Conservation (phyloP, 179 eudicot species). For the Spinacia oleracea region DNA sequence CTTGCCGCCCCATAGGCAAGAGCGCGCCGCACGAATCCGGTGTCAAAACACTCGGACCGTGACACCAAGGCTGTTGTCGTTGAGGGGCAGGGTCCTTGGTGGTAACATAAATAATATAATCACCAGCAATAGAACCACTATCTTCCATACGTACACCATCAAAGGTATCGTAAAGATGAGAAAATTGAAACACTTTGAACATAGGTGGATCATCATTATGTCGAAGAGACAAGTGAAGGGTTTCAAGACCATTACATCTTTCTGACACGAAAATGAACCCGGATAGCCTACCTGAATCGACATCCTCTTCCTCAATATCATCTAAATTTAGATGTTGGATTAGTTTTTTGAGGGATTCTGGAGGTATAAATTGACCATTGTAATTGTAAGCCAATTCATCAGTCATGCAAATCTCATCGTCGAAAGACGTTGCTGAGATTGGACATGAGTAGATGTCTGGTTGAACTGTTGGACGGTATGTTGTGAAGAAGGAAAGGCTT, state of each 20-base stretch:
- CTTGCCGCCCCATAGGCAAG: too few relatives aligned
- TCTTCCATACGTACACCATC: conserved; percentile 13
- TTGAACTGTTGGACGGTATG: background rate
- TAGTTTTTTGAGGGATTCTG: conserved; percentile 10
- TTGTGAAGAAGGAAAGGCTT: background rate
- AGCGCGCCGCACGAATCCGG: too few relatives aligned
- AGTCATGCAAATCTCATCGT: background rate
- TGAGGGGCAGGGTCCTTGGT: background rate
- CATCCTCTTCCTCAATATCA: too few relatives aligned
- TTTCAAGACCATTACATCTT: conserved; percentile 9
- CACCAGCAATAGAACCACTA: conserved; percentile 12
- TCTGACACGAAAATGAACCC: conserved; percentile 21
- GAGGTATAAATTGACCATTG: conserved; percentile 5
- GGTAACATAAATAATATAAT: conserved; percentile 13
- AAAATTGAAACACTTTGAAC: background rate
- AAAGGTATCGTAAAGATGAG: conserved; percentile 8
- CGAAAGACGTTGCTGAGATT: background rate
- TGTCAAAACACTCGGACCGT: too few relatives aligned
- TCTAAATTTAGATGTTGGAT: background rate
- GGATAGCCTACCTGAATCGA: conserved; percentile 2
- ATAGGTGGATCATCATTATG: background rate
- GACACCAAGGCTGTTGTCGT: background rate
- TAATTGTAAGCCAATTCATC: conserved; percentile 1
- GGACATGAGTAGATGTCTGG: background rate
- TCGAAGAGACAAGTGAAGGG: conserved; percentile 8